Conservation (phyloP, 805 yeast genomes). For the Starmerella cellae region DNA sequence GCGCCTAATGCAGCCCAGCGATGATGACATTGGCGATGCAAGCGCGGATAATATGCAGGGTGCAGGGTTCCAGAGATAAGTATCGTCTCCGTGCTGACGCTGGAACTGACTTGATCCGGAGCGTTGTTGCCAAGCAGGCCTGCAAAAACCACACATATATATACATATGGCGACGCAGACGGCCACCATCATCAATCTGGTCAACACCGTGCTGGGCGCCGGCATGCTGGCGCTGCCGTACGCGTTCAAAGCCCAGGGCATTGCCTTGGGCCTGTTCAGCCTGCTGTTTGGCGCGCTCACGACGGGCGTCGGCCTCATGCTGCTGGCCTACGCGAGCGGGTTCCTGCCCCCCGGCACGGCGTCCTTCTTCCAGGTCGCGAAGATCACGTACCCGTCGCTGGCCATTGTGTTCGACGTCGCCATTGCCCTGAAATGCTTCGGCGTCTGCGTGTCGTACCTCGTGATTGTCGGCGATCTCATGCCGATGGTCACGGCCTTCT, state of each 20-base stretch:
- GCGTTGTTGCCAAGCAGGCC: not conserved
- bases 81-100: no score
- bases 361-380: conserved; percentile 54
- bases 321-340: conserved; percentile 20
- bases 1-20: no score
- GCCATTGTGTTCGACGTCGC: conserved; percentile 59
- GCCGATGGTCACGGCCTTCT: conserved; percentile 37
- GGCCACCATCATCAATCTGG: conserved; percentile 49
- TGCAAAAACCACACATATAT: not conserved
- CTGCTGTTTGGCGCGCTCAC: conserved; percentile 48
- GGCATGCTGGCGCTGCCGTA: conserved; percentile 67
- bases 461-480: conserved; percentile 63
- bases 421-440: conserved; percentile 65
- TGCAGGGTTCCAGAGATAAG: no score
- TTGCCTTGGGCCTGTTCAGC: conserved; percentile 41
- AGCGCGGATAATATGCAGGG: no score
- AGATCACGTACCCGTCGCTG: conserved; percentile 54
- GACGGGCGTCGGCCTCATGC: conserved; percentile 46
- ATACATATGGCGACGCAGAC: conserved; percentile 36
- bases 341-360: conserved; percentile 49
- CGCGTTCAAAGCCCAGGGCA: conserved; percentile 52
- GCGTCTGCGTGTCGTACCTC: conserved; percentile 62
- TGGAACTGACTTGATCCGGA: no score
- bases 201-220: conserved; percentile 66
- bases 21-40: no score